Conservation (phyloP, 208 protist species). For the Trypanosoma melophagium region DNA sequence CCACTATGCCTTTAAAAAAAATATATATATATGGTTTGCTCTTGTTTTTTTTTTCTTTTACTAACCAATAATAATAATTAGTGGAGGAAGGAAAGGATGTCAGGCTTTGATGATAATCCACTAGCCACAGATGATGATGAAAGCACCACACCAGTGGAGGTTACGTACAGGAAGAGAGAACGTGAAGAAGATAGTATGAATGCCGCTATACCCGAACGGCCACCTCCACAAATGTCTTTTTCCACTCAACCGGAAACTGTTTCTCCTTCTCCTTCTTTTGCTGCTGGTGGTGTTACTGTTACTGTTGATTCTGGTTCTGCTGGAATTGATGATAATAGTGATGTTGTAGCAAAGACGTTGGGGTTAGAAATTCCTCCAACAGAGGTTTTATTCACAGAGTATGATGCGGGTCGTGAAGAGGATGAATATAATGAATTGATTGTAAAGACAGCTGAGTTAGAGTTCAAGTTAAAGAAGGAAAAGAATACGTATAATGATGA, state of each 20-base stretch:
- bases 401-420: slow-evolving; percentile 64
- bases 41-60: neutral
- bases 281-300: too few relatives aligned
- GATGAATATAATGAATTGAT: slow-evolving; percentile 77
- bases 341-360: neutral
- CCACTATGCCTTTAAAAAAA: neutral
- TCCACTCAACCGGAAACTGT: too few relatives aligned
- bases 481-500: slow-evolving; percentile 13
- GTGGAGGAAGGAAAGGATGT: slow-evolving; percentile 13
- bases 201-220: too few relatives aligned
- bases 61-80: slow-evolving; percentile 5
- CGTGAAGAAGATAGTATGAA: slow-evolving; percentile 1
- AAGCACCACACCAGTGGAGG: neutral
- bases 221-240: too few relatives aligned
- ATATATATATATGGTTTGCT: neutral
- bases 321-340: neutral
- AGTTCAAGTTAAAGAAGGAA: slow-evolving; percentile 24
- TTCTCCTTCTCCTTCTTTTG: too few relatives aligned
- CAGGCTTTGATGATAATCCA: slow-evolving; percentile 64
- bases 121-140: slow-evolving; percentile 71
- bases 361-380: neutral
- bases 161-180: slow-evolving; percentile 4
- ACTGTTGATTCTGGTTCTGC: too few relatives aligned
- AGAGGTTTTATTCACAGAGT: slow-evolving; percentile 37
- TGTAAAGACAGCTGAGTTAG: slow-evolving; percentile 37